Conservation (phyloP, 139 green algal species). For the Nannochloris sp. region DNA sequence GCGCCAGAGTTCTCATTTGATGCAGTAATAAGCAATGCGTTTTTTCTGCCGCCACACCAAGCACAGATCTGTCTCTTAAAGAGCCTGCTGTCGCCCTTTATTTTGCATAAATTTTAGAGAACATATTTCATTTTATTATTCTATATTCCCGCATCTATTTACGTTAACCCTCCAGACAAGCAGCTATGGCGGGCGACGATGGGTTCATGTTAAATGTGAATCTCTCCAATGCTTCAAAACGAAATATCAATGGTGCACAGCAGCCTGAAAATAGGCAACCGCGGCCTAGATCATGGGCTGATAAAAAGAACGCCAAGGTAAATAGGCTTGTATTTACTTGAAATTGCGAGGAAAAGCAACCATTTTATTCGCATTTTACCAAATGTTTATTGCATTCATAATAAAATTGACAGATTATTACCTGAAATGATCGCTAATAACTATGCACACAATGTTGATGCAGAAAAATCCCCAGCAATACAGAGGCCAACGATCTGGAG, state of each 20-base stretch:
- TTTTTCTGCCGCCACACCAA: no score
- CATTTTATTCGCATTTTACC: no score
- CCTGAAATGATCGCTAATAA: background rate
- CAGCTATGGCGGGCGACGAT: slow-evolving; percentile 5
- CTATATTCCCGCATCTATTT: no score
- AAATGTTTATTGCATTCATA: background rate
- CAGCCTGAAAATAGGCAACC: background rate
- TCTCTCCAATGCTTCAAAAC: background rate
- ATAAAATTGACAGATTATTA: no score
- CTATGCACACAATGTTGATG: background rate
- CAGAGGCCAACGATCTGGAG: background rate
- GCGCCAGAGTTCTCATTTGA: no score
- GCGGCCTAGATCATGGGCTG: background rate
- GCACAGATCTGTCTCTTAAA: no score
- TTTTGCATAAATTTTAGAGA: no score
- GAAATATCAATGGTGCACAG: background rate
- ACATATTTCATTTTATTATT: no score
- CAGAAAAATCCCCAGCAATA: background rate
- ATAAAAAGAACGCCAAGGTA: background rate
- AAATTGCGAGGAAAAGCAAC: background rate
- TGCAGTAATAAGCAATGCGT: no score
- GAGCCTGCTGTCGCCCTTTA: no score
- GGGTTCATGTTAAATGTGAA: slow-evolving; percentile 6
- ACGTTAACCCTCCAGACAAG: no score
- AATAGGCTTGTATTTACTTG: background rate